phyloP scores from a whole-genome alignment of 169 alveolate genomes.

The Blepharisma undulans region DNA sequence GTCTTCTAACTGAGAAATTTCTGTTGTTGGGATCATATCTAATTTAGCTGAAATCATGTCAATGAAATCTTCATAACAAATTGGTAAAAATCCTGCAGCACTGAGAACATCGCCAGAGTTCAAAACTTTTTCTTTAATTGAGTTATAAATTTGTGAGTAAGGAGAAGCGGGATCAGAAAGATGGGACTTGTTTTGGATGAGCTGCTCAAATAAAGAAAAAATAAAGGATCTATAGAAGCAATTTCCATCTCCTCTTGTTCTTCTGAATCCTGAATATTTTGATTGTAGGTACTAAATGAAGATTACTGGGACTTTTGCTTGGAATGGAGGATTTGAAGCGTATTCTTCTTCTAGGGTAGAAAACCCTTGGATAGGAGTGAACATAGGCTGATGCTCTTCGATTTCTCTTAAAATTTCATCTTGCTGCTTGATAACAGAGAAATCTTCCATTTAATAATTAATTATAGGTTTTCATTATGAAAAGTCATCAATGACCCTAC shows the following conservation, averaged over 20 bases:
- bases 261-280: constrained; percentile 1
- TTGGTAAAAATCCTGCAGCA: constrained; percentile 28
- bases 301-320: constrained; percentile 1
- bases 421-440: background rate
- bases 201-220: constrained; percentile 4
- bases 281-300: background rate
- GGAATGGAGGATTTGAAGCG: background rate
- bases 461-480: background rate
- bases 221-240: constrained; percentile 38
- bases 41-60: background rate
- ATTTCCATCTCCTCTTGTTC: constrained; percentile 43
- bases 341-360: constrained; percentile 15
- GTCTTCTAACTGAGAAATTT: background rate
- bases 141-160: background rate
- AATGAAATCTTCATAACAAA: constrained; percentile 27
- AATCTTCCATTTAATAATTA: background rate
- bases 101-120: background rate
- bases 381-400: background rate
- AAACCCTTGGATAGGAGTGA: background rate
- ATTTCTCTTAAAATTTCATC: constrained; percentile 17
- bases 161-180: background rate
- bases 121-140: background rate
- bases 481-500: background rate
- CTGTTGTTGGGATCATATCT: background rate
- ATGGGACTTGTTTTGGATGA: background rate